A percentile compares a stretch with the other conserved stretches of the same genome.
These are phyloP conservation scores for Pythium insidiosum DNA, from an alignment of 352 stramenopile species.

Conservation along the genomic window DNA sequence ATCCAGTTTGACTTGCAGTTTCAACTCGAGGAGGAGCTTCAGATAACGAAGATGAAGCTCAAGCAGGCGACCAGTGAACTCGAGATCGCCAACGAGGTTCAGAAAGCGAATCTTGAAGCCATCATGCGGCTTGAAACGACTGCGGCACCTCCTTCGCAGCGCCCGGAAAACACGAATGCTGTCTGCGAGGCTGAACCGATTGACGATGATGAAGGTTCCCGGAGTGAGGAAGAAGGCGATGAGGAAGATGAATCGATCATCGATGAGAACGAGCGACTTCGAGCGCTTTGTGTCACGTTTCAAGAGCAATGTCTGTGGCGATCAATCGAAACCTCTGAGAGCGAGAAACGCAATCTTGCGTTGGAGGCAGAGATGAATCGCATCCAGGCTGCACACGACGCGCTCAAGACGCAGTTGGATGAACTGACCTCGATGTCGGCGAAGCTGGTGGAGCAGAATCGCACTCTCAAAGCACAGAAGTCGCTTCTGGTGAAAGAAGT, in stretches of 20 bases:
- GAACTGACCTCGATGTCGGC: no score
- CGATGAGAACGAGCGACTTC: slow-evolving; percentile 27
- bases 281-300: slow-evolving; percentile 46
- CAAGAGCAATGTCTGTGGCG: slow-evolving; percentile 75
- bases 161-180: no score
- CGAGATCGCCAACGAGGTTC: slow-evolving; percentile 44
- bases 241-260: neutral
- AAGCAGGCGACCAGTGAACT: slow-evolving; percentile 26
- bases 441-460: no score
- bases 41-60: slow-evolving; percentile 23
- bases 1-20: no score
- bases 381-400: slow-evolving; percentile 3
- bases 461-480: slow-evolving; percentile 49
- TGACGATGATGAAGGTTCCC: slow-evolving; percentile 2
- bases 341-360: slow-evolving; percentile 27
- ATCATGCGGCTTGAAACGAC: slow-evolving; percentile 37
- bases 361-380: slow-evolving; percentile 13
- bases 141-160: no score
- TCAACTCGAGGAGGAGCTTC: slow-evolving; percentile 30
- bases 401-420: no score
- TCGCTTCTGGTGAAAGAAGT: slow-evolving; percentile 57
- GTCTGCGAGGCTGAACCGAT: no score
- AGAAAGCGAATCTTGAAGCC: slow-evolving; percentile 57
- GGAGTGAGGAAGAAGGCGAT: neutral
- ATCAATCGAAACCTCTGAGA: slow-evolving; percentile 56